These are phyloP conservation scores for Trichoderma reesei DNA, from an alignment of 495 filamentous ascomycete genomes.

Conservation along the genomic window DNA sequence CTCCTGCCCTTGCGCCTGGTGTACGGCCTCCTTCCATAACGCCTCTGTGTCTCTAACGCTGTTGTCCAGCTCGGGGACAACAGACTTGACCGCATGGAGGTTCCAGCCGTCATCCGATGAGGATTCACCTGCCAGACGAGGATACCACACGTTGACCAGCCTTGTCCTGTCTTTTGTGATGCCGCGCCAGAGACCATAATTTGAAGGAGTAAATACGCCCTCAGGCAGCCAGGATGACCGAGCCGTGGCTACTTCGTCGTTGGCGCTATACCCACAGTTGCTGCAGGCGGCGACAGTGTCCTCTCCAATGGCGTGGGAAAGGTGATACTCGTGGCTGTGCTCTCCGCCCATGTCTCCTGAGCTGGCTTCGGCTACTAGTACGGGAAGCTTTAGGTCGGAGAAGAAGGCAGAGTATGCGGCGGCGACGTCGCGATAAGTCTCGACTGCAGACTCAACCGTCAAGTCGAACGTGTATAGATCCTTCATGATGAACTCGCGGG, in stretches of 20 bases:
- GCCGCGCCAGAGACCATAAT: slow-evolving; percentile 47
- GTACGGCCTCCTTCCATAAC: slow-evolving; percentile 39
- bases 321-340: slow-evolving; percentile 90
- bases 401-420: slow-evolving; percentile 66
- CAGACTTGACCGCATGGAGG: slow-evolving; percentile 55
- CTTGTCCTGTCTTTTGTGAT: slow-evolving; percentile 59
- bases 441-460: slow-evolving; percentile 50
- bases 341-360: slow-evolving; percentile 93
- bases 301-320: slow-evolving; percentile 71
- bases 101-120: slow-evolving; percentile 46
- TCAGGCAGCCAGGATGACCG: slow-evolving; percentile 12
- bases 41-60: slow-evolving; percentile 51
- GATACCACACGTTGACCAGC: slow-evolving; percentile 59
- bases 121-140: slow-evolving; percentile 27
- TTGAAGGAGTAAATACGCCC: slow-evolving; percentile 10
- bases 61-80: slow-evolving; percentile 66
- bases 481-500: slow-evolving; percentile 94
- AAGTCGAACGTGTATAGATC: slow-evolving; percentile 95
- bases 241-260: slow-evolving; percentile 64
- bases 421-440: slow-evolving; percentile 67
- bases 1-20: background rate
- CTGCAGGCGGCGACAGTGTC: slow-evolving; percentile 72
- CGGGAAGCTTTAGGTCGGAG: slow-evolving; percentile 72
- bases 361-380: slow-evolving; percentile 76
- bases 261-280: slow-evolving; percentile 65